Evolutionary conservation across 164 flowering plant genomes (phyloP).

Genomic region (Vitis labrusca): DNA sequence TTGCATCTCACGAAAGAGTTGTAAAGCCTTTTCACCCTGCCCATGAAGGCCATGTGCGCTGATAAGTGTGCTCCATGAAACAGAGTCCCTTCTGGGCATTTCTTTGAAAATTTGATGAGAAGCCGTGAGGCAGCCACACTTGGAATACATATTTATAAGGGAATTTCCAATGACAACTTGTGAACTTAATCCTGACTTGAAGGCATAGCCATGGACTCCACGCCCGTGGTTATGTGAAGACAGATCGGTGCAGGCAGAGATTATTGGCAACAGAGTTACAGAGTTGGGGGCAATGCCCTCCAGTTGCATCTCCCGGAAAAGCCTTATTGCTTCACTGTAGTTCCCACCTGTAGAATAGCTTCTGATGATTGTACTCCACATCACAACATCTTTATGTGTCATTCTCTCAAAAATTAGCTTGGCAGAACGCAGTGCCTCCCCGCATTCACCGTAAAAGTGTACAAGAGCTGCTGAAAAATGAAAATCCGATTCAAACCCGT

Average conservation of each 20-base stretch:
- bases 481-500: conserved; percentile 36
- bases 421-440: conserved; percentile 19
- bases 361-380: conserved; percentile 59
- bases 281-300: conserved; percentile 51
- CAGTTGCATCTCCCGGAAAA: conserved; percentile 41
- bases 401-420: conserved; percentile 35
- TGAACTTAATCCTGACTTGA: conserved; percentile 34
- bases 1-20: conserved; percentile 50
- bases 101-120: conserved; percentile 43
- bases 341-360: conserved; percentile 31
- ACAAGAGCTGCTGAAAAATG: conserved; percentile 43
- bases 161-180: conserved; percentile 46
- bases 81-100: conserved; percentile 38
- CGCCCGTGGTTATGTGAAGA: conserved; percentile 29
- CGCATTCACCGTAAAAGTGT: conserved; percentile 38
- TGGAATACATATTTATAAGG: conserved; percentile 58
- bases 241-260: conserved; percentile 33
- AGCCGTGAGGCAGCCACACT: conserved; percentile 50
- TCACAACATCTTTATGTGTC: conserved; percentile 41
- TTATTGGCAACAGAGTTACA: conserved; percentile 46
- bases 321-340: conserved; percentile 28
- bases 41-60: conserved; percentile 50
- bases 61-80: conserved; percentile 63
- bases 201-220: conserved; percentile 41
- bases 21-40: conserved; percentile 45